A percentile compares a stretch with the other conserved stretches of the same genome.
Conservation (phyloP, 306 rosid species). For the Citrullus colocynthis region DNA sequence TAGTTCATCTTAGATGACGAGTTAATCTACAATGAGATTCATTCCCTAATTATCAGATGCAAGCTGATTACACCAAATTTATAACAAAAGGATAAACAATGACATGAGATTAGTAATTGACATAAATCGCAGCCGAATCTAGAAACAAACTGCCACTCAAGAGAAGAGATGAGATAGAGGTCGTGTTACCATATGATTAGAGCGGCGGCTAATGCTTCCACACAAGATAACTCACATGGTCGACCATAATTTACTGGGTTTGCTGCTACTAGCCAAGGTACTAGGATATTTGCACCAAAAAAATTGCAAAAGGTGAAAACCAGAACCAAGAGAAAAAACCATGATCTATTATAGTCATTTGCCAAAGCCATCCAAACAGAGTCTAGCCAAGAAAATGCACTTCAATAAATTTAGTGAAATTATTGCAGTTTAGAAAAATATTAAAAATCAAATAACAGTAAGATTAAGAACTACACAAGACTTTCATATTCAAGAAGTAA, state of each 20-base stretch:
- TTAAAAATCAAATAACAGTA: background rate
- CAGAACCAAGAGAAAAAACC: background rate
- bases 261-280: slow-evolving; percentile 96
- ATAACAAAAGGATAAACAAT: background rate
- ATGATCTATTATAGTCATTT: background rate
- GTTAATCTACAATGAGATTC: background rate
- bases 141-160: background rate
- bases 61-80: background rate
- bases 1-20: background rate
- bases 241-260: slow-evolving; percentile 94
- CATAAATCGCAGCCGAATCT: background rate
- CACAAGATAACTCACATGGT: slow-evolving; percentile 92
- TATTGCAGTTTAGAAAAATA: background rate
- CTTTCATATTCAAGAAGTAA: background rate
- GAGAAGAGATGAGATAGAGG: background rate
- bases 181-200: slow-evolving; percentile 62
- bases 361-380: background rate
- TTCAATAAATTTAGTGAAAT: background rate
- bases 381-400: background rate
- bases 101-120: background rate
- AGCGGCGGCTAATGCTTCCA: slow-evolving; percentile 98
- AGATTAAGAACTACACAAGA: background rate
- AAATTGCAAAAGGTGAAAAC: background rate
- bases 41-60: background rate
- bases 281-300: slow-evolving; percentile 23